Conservation (phyloP, 805 yeast species). For the fission yeast (Schizosaccharomyces pombe) region DNA sequence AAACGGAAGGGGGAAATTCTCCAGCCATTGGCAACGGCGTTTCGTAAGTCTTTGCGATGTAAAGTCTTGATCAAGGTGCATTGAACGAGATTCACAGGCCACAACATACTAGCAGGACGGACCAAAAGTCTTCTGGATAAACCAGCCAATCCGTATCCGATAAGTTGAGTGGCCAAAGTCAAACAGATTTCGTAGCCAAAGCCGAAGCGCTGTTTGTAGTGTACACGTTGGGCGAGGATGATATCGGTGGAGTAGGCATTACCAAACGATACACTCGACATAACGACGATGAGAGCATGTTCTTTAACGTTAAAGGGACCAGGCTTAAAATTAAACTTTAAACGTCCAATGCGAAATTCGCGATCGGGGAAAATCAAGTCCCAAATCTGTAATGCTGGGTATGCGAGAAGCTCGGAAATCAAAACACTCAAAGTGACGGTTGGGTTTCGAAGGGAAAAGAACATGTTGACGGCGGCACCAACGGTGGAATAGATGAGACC, state of each 20-base stretch:
- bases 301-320: conserved; percentile 41
- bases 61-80: conserved; percentile 32
- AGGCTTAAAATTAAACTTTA: conserved; percentile 25
- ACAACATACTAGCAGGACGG: conserved; percentile 33
- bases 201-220: conserved; percentile 24
- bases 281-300: conserved; percentile 33
- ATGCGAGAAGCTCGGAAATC: conserved; percentile 39
- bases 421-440: conserved; percentile 32
- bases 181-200: conserved; percentile 27
- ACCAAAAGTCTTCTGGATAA: conserved; percentile 32
- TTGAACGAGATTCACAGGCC: conserved; percentile 41
- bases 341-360: conserved; percentile 13
- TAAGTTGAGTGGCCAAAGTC: conserved; percentile 32
- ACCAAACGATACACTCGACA: conserved; percentile 10
- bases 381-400: conserved; percentile 30
- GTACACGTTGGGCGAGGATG: conserved; percentile 25
- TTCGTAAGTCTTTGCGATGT: conserved; percentile 13
- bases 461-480: conserved; percentile 35
- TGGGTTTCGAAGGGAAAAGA: conserved; percentile 38
- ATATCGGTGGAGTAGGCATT: conserved; percentile 34
- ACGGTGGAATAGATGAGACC: conserved; percentile 30
- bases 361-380: conserved; percentile 15
- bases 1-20: conserved; percentile 26
- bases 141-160: conserved; percentile 47
- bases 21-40: conserved; percentile 32